Conservation (phyloP, 2,329 filamentous ascomycete species). For the Fusarium sp. region DNA sequence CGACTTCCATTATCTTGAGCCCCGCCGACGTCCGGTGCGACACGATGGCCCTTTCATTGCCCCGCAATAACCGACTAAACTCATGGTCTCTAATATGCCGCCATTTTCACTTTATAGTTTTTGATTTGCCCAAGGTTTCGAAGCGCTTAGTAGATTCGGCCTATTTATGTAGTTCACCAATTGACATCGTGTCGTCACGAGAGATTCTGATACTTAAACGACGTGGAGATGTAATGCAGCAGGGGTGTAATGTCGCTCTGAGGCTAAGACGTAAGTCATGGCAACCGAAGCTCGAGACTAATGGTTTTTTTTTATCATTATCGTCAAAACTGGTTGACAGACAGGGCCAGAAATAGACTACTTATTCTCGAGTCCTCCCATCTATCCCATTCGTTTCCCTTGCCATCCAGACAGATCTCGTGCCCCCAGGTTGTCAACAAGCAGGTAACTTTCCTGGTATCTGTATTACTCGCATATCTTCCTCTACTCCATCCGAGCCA, state of each 20-base stretch:
- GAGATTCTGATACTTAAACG: background rate
- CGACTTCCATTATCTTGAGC: conserved; percentile 29
- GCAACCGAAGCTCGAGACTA: conserved; percentile 1
- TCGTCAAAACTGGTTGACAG: conserved; percentile 27
- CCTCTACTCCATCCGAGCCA: conserved; percentile 25
- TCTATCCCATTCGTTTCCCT: conserved; percentile 28
- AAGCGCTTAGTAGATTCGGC: background rate
- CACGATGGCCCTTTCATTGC: conserved; percentile 10
- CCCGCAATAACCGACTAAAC: conserved; percentile 11
- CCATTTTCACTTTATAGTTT: no score
- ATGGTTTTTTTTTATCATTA: conserved; percentile 31
- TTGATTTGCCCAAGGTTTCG: background rate
- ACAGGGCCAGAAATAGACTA: conserved; percentile 4
- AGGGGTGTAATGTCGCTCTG: background rate
- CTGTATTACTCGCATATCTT: conserved; percentile 29
- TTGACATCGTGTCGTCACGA: background rate
- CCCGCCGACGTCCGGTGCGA: conserved; percentile 18
- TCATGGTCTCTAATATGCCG: no score
- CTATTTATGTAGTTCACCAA: background rate
- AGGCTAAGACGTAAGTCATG: conserved; percentile 3
- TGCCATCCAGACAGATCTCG: conserved; percentile 8
- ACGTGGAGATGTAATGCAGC: background rate
- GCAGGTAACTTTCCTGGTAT: conserved; percentile 28
- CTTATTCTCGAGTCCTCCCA: conserved; percentile 4
- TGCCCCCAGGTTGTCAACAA: conserved; percentile 13